Percentiles rank a stretch among this genome's conserved stretches.
phyloP scores from a whole-genome alignment of 2,329 filamentous ascomycete species.

The Phialemonium atrogriseum region DNA sequence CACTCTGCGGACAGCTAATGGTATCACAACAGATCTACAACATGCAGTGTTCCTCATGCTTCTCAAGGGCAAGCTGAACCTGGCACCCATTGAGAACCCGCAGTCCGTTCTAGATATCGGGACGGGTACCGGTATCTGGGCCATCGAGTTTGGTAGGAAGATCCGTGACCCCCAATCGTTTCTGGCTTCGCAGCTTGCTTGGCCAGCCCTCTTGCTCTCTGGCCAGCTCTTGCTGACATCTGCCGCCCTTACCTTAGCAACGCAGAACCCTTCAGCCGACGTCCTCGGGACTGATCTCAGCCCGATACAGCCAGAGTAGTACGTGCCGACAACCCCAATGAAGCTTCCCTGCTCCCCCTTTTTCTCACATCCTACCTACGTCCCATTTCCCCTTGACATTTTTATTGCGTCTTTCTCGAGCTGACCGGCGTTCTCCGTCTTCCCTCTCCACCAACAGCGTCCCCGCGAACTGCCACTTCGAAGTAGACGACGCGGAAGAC shows the following conservation, averaged over 20 bases:
- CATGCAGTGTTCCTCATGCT: conserved; percentile 2
- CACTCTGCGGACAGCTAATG: not conserved
- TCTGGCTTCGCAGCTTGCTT: no score
- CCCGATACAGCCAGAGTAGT: conserved; percentile 16
- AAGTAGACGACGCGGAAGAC: conserved; percentile 16
- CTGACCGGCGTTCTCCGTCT: not conserved
- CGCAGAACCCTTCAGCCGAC: conserved; percentile 13
- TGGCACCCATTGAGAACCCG: conserved; percentile 11
- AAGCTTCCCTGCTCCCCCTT: no score
- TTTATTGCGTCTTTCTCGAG: not conserved
- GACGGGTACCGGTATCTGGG: conserved; percentile 19
- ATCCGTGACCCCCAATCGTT: no score
- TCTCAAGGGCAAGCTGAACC: conserved; percentile 8
- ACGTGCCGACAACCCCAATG: conserved; percentile 1
- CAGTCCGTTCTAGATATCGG: conserved; percentile 17
- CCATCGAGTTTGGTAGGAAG: conserved; percentile 16
- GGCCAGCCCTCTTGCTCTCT: not conserved
- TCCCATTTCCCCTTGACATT: not conserved
- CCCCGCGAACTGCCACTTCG: conserved; percentile 15
- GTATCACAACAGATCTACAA: conserved; percentile 3
- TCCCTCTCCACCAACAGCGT: no score
- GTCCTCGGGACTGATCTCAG: conserved; percentile 16
- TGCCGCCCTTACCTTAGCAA: not conserved
- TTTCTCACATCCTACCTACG: no score
- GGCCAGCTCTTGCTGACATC: not conserved